Percentiles rank a stretch among this genome's conserved stretches.
Conservation (phyloP, 2,329 filamentous ascomycete species). For the Ophiocordyceps robertsii region DNA sequence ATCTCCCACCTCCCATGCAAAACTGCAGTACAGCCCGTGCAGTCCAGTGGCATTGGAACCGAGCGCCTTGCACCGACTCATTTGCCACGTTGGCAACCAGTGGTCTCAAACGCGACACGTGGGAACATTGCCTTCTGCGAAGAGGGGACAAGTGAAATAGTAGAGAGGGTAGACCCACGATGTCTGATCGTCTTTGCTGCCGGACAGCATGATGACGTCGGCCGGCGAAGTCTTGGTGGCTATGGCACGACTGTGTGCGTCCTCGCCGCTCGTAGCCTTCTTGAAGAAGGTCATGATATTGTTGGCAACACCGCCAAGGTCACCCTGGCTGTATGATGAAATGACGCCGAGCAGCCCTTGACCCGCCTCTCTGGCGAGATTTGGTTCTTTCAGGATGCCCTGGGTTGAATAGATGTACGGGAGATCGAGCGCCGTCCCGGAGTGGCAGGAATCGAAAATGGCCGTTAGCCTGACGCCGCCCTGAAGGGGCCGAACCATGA, state of each 20-base stretch:
- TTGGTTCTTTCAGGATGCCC: slow-evolving; percentile 55
- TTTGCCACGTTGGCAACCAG: too few relatives aligned
- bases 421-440: slow-evolving; percentile 51
- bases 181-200: slow-evolving; percentile 92
- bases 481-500: slow-evolving; percentile 48
- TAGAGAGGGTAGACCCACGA: slow-evolving; percentile 46
- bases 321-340: slow-evolving; percentile 50
- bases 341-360: slow-evolving; percentile 48
- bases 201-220: slow-evolving; percentile 95
- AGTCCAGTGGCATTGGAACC: too few relatives aligned
- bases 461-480: slow-evolving; percentile 45
- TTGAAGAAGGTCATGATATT: slow-evolving; percentile 77
- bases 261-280: slow-evolving; percentile 70
- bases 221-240: slow-evolving; percentile 88
- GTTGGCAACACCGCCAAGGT: slow-evolving; percentile 69
- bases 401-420: slow-evolving; percentile 59
- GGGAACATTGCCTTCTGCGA: too few relatives aligned
- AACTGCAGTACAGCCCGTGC: too few relatives aligned
- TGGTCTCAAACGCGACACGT: too few relatives aligned
- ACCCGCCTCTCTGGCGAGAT: slow-evolving; percentile 54
- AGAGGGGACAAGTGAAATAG: slow-evolving; percentile 1
- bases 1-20: too few relatives aligned
- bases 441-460: slow-evolving; percentile 55
- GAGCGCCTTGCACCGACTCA: too few relatives aligned
- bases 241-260: slow-evolving; percentile 67